Percentiles rank a stretch among this genome's conserved stretches.
Conservation (phyloP, 257 asterid species). For the Penstemon newberryi region DNA sequence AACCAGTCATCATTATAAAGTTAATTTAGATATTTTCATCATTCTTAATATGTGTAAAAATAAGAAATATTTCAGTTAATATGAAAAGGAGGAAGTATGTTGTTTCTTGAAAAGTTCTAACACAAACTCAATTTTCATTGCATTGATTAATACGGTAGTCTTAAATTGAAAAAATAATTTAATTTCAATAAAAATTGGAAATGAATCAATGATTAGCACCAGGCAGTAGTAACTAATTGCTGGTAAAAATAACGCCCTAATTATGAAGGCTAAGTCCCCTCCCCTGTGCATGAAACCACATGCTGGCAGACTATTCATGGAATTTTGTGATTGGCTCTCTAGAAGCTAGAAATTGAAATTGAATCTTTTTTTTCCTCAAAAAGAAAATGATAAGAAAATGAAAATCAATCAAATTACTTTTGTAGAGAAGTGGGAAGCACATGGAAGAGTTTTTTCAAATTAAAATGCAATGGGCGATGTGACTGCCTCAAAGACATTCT, state of each 20-base stretch:
- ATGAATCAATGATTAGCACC: slow-evolving; percentile 24
- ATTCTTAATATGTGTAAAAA: too few relatives aligned
- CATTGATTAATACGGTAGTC: too few relatives aligned
- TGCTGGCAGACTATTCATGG: slow-evolving; percentile 22
- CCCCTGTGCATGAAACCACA: slow-evolving; percentile 24
- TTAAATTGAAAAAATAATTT: too few relatives aligned
- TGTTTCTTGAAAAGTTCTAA: too few relatives aligned
- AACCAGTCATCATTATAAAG: too few relatives aligned
- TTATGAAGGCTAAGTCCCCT: slow-evolving; percentile 19
- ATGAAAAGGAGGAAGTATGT: too few relatives aligned
- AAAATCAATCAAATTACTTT: neutral
- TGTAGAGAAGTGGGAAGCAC: slow-evolving; percentile 36
- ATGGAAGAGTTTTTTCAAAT: slow-evolving; percentile 38
- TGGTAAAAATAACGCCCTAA: slow-evolving; percentile 25
- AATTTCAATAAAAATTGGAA: neutral
- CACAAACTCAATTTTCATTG: too few relatives aligned
- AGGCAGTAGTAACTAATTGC: slow-evolving; percentile 9
- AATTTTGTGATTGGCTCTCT: slow-evolving; percentile 25
- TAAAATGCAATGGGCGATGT: slow-evolving; percentile 29
- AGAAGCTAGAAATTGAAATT: neutral
- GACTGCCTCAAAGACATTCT: slow-evolving; percentile 23
- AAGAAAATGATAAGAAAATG: neutral
- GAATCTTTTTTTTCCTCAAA: neutral
- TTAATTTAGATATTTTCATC: too few relatives aligned
- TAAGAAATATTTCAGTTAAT: too few relatives aligned